Evolutionary conservation across 257 asterid species (phyloP), one percentile per base, ranked within the genome.

Genomic region (Plantago elongata): DNA sequence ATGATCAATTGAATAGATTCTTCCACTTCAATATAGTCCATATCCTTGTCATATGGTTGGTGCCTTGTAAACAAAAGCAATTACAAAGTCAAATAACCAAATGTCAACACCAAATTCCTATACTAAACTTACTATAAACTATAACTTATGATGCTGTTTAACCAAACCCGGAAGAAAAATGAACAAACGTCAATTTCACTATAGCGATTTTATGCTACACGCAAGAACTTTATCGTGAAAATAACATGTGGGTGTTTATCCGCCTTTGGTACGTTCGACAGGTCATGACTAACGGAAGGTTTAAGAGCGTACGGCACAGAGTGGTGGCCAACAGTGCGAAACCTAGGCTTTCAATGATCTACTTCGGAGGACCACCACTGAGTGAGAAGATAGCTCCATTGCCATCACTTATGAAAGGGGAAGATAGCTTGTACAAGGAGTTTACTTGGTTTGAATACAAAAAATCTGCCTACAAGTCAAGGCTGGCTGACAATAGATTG

Each of bases 371-470:
- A 51, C 86, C 89, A 61, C 89, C 89, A 9, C 48, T 83, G 76
- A 77, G 86, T 18, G 86, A 83, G 51, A 83, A 77, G 74, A 83
- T 83, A 60, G 86, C 83, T 38, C 89, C 89, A 13, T 75, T 80
- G 81, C 66, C 86, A 51, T 80, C 84, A 55, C 63, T 82, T 29
- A 74, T 77, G 75, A 74, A 68, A 56, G 86, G 82, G 9, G 84
- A 76, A 46, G 85, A 74, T 76, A 79, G 86, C 55, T 80, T 83
- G 74, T 83, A 83, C 83, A 78, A 78, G 66, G 89, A 83, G 64
- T 80, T 83, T 74, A 83, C 89, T 5, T 83, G 89, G 89, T 83
- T 73, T 68, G 89, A 83, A 57, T 83, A 77, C 73, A 83, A 83
- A 52, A 80, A 71, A 62, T 83, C 84, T 37, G 78, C 72, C 16